Evolutionary conservation across 2,329 filamentous ascomycete species (phyloP), one percentile per base, ranked within the genome.

Genomic region (Claviceps sp.): DNA sequence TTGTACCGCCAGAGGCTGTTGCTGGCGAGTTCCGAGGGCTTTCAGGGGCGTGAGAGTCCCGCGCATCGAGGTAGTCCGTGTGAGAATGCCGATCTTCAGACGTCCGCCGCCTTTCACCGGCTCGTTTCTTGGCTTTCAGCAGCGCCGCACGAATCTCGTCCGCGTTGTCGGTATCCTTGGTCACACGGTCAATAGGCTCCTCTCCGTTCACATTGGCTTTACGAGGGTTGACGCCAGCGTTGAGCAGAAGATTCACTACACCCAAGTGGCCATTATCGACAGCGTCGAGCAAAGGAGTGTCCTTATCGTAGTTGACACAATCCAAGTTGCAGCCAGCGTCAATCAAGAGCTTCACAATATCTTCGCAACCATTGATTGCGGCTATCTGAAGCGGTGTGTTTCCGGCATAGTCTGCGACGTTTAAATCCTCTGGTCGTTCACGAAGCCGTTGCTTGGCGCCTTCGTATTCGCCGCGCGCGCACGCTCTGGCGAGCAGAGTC

Each of bases 371-470:
- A 62, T 93, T 85, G 53, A 98, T 76, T 37, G 90, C 83, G 37
- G 93, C 91, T 58, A 95, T 93, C 66, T 98, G 93, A 37, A 98
- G 74, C 24, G 93, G 93, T 1, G 91, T 94, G 62, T 97, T 97
- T n/a, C 88, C 88, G 14, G 93, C 93, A 64, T 95, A 94, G 63
- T 98, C 93, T 24, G 87, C 82, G 53, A 90, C 79, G 59, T 98
- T 87, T 51, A 97, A 68, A 66, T 97, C 89, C 56, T 94, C 87
- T 0, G 88, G 89, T 20, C 89, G 80, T 63, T 94, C 87, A 8
- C 78, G 73, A 37, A 89, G 77, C 56, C 86, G 80, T 59, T 80
- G 77, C 64, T 86, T 90, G 16, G 88, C 89, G 9, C 75, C 74
- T 1, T 91, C 86, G 52, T 93, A 78, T 62, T 94, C 88, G 49